Base-by-base conservation (phyloP, 768 basidiomycete genomes). In the Boletus sp. region DNA sequence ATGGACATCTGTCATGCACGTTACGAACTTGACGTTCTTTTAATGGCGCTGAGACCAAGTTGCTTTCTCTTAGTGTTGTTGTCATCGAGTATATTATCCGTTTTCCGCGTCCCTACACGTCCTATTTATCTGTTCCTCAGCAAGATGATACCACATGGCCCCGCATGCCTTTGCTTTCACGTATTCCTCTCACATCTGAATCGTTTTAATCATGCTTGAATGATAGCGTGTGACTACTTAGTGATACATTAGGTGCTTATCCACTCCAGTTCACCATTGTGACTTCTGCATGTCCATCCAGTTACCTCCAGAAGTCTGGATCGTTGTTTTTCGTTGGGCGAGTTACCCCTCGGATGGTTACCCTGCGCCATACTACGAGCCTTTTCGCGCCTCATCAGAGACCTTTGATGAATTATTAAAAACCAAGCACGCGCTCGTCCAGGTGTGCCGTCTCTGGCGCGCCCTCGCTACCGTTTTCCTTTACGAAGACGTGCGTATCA, bases 381-480 rank as follows among this genome's bases (percentile, higher is more conserved):
- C 84, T 2, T 87, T 87, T 70, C 74, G 78, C 39, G 63, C 66
- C 1, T 60, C 74, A 3, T 58, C 54, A 18, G 67, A 69, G 56
- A 63, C 33, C 65, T 72, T 47, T 55, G 67, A 57, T 67, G 77
- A 50, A 67, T 59, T 37, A 1, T 46, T 79, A 33, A 64, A 64
- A 29, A 74, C 76, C 30, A 77, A 75, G 65, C 66, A 67, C 37
- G 66, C 76, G 4, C 69, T 88, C 47, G 75, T 79, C 44, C 73
- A 77, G 52, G 86, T 88, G 33, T 87, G 84, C 67, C 79, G 76
- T 49, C 68, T 74, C 32, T 87, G 86, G 86, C 76, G 73, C n/a
- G 57, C 58, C 15, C 76, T 84, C 65, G 72, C 78, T 3, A 68
- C 65, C n/a, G 66, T 62, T 18, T 71, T 82, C 46, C 69, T 87